Percentiles rank a stretch among this genome's conserved stretches.
Evolutionary conservation across 176 grass and related monocot species (phyloP).

Genomic region (Puccinellia tenuiflora): DNA sequence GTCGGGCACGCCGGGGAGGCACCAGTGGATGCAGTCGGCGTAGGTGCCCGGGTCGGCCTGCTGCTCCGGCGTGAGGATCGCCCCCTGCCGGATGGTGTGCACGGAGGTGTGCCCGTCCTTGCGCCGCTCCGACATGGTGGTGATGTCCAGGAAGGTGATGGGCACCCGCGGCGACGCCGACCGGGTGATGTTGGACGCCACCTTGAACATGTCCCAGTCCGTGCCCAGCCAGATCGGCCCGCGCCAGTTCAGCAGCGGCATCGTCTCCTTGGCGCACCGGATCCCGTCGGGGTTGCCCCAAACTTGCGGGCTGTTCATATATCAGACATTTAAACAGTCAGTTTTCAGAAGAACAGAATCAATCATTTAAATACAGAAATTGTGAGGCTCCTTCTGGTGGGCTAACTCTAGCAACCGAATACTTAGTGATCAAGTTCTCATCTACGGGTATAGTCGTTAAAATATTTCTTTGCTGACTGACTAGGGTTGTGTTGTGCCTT

Average conservation of each 20-base stretch:
- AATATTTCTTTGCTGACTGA: neutral
- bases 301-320: slow-evolving; percentile 49
- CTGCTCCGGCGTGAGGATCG: slow-evolving; percentile 62
- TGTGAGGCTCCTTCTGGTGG: neutral
- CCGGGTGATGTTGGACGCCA: slow-evolving; percentile 31
- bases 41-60: slow-evolving; percentile 71
- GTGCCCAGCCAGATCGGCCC: slow-evolving; percentile 58
- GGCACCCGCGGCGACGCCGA: slow-evolving; percentile 39
- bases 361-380: neutral
- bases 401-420: neutral
- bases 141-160: slow-evolving; percentile 68
- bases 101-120: slow-evolving; percentile 91
- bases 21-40: slow-evolving; percentile 98
- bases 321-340: neutral
- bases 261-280: slow-evolving; percentile 77
- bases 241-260: slow-evolving; percentile 44
- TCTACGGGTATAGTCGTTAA: neutral
- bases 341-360: neutral
- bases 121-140: slow-evolving; percentile 80
- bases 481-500: neutral
- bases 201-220: slow-evolving; percentile 77
- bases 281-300: slow-evolving; percentile 72
- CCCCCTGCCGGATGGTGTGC: slow-evolving; percentile 74
- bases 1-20: slow-evolving; percentile 89
- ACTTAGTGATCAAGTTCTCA: neutral